These are phyloP conservation scores for Phytophthora idaei DNA, from an alignment of 352 stramenopile species.

Conservation along the genomic window DNA sequence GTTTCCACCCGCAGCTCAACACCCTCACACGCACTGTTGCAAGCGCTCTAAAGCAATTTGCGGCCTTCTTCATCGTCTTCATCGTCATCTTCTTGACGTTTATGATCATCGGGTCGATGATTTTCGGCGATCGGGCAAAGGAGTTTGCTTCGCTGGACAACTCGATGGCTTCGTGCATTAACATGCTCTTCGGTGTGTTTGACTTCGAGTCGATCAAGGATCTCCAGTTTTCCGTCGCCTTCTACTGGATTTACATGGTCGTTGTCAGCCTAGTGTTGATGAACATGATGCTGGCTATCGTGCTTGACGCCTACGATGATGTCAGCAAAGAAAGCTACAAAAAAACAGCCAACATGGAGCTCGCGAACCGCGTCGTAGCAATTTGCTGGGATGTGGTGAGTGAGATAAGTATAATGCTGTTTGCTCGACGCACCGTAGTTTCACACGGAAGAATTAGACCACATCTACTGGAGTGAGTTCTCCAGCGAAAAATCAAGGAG, in stretches of 20 bases:
- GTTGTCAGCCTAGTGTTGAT: slow-evolving; percentile 67
- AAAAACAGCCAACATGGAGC: slow-evolving; percentile 21
- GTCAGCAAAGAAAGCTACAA: slow-evolving; percentile 46
- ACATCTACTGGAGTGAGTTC: slow-evolving; percentile 16
- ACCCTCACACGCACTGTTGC: slow-evolving; percentile 62
- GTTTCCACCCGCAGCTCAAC: slow-evolving; percentile 60
- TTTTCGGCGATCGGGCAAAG: slow-evolving; percentile 60
- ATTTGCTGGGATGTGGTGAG: slow-evolving; percentile 33
- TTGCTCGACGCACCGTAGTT: slow-evolving; percentile 4
- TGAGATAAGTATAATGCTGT: slow-evolving; percentile 2
- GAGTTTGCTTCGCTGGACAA: slow-evolving; percentile 51
- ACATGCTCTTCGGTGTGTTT: slow-evolving; percentile 72
- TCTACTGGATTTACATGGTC: slow-evolving; percentile 76
- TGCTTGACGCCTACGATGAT: slow-evolving; percentile 62
- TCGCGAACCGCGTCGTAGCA: slow-evolving; percentile 24
- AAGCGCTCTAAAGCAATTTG: slow-evolving; percentile 52
- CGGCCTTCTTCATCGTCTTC: slow-evolving; percentile 60
- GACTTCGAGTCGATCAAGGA: slow-evolving; percentile 53
- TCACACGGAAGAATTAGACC: slow-evolving; percentile 28
- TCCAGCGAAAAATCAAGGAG: slow-evolving; percentile 11
- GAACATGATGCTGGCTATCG: slow-evolving; percentile 81
- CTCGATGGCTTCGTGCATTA: slow-evolving; percentile 60
- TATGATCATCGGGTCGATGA: slow-evolving; percentile 46
- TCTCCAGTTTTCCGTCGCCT: slow-evolving; percentile 46
- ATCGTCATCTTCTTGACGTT: slow-evolving; percentile 66